Evolutionary conservation across 495 filamentous ascomycete genomes (phyloP), one percentile per base, ranked within the genome.

Genomic region (Podospora sp.): DNA sequence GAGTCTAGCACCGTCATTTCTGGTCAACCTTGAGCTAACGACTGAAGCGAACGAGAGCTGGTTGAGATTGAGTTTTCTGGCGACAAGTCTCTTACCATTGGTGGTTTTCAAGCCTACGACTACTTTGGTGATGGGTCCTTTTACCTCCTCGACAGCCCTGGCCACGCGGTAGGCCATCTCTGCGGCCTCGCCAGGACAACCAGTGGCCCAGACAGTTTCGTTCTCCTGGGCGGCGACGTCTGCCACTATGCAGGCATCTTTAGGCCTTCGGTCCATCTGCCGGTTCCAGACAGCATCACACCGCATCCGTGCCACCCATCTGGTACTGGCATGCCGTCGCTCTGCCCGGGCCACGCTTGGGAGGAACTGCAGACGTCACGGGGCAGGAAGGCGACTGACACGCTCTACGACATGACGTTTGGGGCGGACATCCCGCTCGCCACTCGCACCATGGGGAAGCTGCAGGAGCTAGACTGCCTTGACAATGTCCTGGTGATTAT

Each of bases 41-140:
- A 33, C 4, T 5, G 8, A 0, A 60, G 58, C 16, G 29, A 35
- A 18, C 58, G 58, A 21, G 25, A 60, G 6, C 27, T 60, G 5
- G 58, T 60, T 6, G 58, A 60, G 29, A 33, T 60, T 33, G 29
- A 26, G 35, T 35, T 69, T 33, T 4, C 8, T 1, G 25, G 58
- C 0, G 49, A 25, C 9, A n/a, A 36, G 20, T 36, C 40, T n/a
- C 53, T 80, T 8, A 68, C 75, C 35, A 76, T 86, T 40, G 81
- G 84, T 14, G 25, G 71, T 3, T 83, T 85, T 62, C 70, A 76
- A 14, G 88, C 85, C 0, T 69, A 80, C 33, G 88, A 90, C 71
- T 87, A 82, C 70, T 88, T 85, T 66, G 81, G 80, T 2, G 86
- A 87, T 65, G 85, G 85, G 0, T 79, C 77, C 50, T 85, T 87